phyloP scores from a whole-genome alignment of 345 rosid species.

The Pistacia atlantica region DNA sequence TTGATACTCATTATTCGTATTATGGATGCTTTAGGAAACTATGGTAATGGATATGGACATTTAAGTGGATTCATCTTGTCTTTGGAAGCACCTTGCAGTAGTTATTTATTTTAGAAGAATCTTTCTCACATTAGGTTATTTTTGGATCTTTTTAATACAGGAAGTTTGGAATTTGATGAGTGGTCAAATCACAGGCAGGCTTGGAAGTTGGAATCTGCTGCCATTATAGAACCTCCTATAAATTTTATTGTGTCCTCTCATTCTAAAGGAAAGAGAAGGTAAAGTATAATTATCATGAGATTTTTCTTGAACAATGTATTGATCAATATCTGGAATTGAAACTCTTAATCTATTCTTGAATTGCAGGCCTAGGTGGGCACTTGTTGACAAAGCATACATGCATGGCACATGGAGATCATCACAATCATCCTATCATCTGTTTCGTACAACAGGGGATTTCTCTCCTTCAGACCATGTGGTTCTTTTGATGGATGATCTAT shows the following conservation, averaged over 20 bases:
- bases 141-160: slow-evolving; percentile 39
- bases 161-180: slow-evolving; percentile 93
- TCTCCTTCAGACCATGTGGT: slow-evolving; percentile 70
- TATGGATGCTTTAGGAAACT: slow-evolving; percentile 93
- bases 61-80: slow-evolving; percentile 19
- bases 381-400: slow-evolving; percentile 92
- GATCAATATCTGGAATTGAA: background rate
- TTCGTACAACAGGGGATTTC: slow-evolving; percentile 73
- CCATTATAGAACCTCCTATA: slow-evolving; percentile 90
- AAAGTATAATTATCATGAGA: slow-evolving; percentile 12
- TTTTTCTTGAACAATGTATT: slow-evolving; percentile 12
- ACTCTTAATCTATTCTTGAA: slow-evolving; percentile 25
- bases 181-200: slow-evolving; percentile 98
- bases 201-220: slow-evolving; percentile 98
- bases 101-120: background rate
- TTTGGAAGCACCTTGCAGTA: background rate
- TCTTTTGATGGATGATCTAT: slow-evolving; percentile 82
- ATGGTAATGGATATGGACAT: slow-evolving; percentile 58
- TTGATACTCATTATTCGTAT: slow-evolving; percentile 82
- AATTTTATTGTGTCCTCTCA: slow-evolving; percentile 84
- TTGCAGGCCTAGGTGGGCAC: slow-evolving; percentile 98
- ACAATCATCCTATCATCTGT: slow-evolving; percentile 89
- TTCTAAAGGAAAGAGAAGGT: slow-evolving; percentile 94
- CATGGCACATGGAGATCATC: slow-evolving; percentile 97
- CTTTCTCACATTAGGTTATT: slow-evolving; percentile 13